Conservation (phyloP, 2,329 filamentous ascomycete genomes). For the Paecilomyces sp. region DNA sequence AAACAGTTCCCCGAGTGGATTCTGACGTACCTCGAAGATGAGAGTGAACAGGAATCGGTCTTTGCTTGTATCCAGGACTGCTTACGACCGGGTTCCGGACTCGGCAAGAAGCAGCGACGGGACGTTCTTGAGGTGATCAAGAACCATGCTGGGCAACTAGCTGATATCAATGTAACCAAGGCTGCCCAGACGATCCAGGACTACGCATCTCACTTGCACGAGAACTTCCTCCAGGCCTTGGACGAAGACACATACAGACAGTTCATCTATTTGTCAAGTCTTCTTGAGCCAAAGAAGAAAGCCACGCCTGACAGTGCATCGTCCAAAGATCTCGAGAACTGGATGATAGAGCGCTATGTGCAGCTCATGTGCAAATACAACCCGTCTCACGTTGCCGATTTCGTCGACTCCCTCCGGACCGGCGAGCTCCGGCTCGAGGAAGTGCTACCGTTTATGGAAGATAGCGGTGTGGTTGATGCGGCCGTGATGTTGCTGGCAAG, state of each 20-base stretch:
- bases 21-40: conserved; percentile 77
- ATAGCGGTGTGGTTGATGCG: conserved; percentile 83
- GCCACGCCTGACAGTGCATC: conserved; percentile 22
- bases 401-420: conserved; percentile 67
- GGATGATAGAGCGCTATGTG: conserved; percentile 76
- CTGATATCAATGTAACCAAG: conserved; percentile 57
- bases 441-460: conserved; percentile 80
- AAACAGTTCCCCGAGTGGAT: conserved; percentile 73
- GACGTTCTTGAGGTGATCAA: conserved; percentile 64
- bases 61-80: conserved; percentile 76
- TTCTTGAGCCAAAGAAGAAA: conserved; percentile 59
- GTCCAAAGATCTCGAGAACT: conserved; percentile 38
- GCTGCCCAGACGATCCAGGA: conserved; percentile 60
- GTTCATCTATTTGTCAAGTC: conserved; percentile 66
- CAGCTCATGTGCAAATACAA: conserved; percentile 87
- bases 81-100: conserved; percentile 55
- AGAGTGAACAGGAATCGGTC: conserved; percentile 63
- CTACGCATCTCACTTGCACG: conserved; percentile 58
- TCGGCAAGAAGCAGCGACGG: conserved; percentile 62
- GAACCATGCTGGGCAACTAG: conserved; percentile 58
- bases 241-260: conserved; percentile 57
- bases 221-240: conserved; percentile 56
- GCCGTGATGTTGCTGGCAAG: conserved; percentile 85
- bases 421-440: conserved; percentile 72
- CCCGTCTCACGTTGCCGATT: conserved; percentile 74